Conservation (phyloP, 108 stramenopile species). For the Schizochytrium sp. region DNA sequence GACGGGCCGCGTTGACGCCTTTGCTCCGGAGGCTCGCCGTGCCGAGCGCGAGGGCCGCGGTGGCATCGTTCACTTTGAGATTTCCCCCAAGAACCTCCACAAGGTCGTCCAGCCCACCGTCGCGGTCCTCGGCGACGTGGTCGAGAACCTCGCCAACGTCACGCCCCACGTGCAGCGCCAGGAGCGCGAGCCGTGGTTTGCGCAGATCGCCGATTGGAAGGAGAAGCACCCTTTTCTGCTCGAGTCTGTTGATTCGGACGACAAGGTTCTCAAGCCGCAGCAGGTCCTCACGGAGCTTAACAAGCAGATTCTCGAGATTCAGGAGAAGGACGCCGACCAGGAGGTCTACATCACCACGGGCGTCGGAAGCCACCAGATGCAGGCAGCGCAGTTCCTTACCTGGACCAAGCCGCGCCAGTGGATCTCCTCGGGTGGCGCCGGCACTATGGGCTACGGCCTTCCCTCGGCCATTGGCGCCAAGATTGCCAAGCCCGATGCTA, state of each 20-base stretch:
- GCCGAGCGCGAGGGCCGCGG: slow-evolving; percentile 70
- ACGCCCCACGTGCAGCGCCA: slow-evolving; percentile 25
- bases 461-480: slow-evolving; percentile 78
- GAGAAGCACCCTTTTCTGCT: slow-evolving; percentile 60
- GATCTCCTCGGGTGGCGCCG: slow-evolving; percentile 70
- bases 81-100: slow-evolving; percentile 69
- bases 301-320: slow-evolving; percentile 60
- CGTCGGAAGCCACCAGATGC: slow-evolving; percentile 80
- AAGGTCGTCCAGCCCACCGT: slow-evolving; percentile 58
- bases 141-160: slow-evolving; percentile 28
- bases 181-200: slow-evolving; percentile 52
- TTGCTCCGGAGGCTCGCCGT: slow-evolving; percentile 65
- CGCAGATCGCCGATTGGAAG: slow-evolving; percentile 53
- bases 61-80: slow-evolving; percentile 77
- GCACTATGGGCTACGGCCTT: slow-evolving; percentile 78
- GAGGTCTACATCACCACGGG: slow-evolving; percentile 74
- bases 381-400: slow-evolving; percentile 78
- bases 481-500: slow-evolving; percentile 68
- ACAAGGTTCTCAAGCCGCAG: slow-evolving; percentile 53
- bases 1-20: slow-evolving; percentile 65
- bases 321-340: slow-evolving; percentile 49
- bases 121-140: slow-evolving; percentile 10
- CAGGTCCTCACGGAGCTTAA: slow-evolving; percentile 65
- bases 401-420: slow-evolving; percentile 83
- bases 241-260: slow-evolving; percentile 15